Evolutionary conservation across 2,329 filamentous ascomycete genomes (phyloP), one percentile per base, ranked within the genome.

Genomic region (Dactylellina parvicollis): DNA sequence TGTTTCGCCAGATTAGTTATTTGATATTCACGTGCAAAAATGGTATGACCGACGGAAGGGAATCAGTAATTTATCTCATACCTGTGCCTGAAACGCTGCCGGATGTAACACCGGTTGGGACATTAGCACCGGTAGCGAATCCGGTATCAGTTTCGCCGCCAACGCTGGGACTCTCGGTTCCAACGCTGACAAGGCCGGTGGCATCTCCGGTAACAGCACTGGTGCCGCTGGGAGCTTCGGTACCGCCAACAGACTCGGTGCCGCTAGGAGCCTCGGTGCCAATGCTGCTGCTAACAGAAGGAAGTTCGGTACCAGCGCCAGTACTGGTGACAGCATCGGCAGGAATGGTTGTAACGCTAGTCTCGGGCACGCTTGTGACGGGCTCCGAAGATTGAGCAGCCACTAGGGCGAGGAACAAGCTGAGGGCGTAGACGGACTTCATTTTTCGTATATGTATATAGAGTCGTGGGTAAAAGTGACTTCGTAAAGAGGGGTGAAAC

Each of bases 401-500:
- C 10, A 30, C 67, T n/a, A 72, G 47, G 40, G 52, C 67, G 14
- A 56, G 18, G 34, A 72, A 40, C 9, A 71, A 12, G 20, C 46
- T 42, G n/a, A 72, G 42, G 22, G 42, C 28, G 32, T 62, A 36
- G 44, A 72, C 40, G 32, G 55, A 38, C 46, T 60, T 65, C 67
- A 72, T 72, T 40, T 72, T 72, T 50, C 22, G 44, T 32, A 26
- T 42, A 4, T 49, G 46, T 14, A 28, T 12, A 28, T 4, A 54
- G n/a, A 34, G 2, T 18, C 14, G 26, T 2, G 1, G 18, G 24
- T 32, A 12, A 20, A n/a, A 8, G 20, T 38, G 10, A 38, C 9
- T 54, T 38, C 30, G 32, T 22, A 38, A 38, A 14, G 8, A 50
- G 49, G 30, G 16, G 14, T 54, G 24, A 34, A 2, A 30, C 32